Conservation (phyloP, 805 yeast species). For the Metschnikowia sp. region DNA sequence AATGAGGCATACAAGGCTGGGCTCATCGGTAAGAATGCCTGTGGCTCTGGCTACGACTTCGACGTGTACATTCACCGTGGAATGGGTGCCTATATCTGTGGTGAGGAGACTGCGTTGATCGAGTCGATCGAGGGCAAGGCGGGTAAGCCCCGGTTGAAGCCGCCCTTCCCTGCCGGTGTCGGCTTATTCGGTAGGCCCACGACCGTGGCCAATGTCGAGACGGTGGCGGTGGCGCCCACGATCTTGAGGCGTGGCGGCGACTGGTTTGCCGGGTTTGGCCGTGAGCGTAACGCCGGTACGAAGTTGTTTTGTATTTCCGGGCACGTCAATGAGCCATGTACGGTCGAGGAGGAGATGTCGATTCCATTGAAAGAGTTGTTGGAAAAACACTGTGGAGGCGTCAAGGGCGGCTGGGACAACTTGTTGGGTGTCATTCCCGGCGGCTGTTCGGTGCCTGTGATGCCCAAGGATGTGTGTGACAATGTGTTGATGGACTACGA, state of each 20-base stretch:
- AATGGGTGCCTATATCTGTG: constrained; percentile 91
- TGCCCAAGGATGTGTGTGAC: constrained; percentile 65
- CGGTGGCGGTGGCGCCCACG: constrained; percentile 87
- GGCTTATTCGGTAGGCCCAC: constrained; percentile 90
- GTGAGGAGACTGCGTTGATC: constrained; percentile 87
- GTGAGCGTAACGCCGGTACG: constrained; percentile 81
- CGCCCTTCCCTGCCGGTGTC: constrained; percentile 93
- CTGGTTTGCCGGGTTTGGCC: constrained; percentile 82
- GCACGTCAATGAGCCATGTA: constrained; percentile 88
- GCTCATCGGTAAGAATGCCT: constrained; percentile 75
- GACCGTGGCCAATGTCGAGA: constrained; percentile 88
- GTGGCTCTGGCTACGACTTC: constrained; percentile 82
- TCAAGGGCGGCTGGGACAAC: constrained; percentile 92
- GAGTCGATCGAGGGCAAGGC: constrained; percentile 91
- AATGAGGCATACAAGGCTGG: constrained; percentile 85
- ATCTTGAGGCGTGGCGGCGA: constrained; percentile 85
- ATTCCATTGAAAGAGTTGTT: constrained; percentile 78
- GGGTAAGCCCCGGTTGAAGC: constrained; percentile 90
- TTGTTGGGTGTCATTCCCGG: constrained; percentile 86
- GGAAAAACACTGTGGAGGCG: constrained; percentile 89
- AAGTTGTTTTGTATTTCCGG: constrained; percentile 86
- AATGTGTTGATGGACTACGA: constrained; percentile 83
- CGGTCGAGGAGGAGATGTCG: constrained; percentile 93
- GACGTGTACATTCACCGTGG: constrained; percentile 87
- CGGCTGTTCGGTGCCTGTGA: constrained; percentile 82